These are phyloP conservation scores for Geotrichum europaeum DNA, from an alignment of 1,139 yeast genomes.

Conservation along the genomic window DNA sequence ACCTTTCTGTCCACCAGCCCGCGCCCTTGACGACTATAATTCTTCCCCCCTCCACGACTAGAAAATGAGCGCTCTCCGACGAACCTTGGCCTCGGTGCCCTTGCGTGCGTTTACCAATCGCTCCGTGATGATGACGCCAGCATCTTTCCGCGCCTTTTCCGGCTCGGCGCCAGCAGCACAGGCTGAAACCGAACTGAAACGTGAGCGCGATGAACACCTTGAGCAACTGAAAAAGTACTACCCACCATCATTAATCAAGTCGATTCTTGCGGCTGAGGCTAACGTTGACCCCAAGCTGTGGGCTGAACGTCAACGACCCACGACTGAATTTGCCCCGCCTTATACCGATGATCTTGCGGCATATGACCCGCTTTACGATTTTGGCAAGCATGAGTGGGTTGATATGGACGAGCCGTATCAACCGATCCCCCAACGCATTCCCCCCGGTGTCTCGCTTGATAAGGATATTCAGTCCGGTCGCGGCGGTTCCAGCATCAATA, in stretches of 20 bases:
- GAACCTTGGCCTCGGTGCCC: slow-evolving; percentile 7
- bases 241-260: slow-evolving; percentile 68
- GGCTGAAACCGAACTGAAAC: slow-evolving; percentile 12
- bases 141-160: slow-evolving; percentile 5
- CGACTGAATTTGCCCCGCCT: slow-evolving; percentile 51
- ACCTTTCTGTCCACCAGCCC: neutral
- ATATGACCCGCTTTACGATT: slow-evolving; percentile 55
- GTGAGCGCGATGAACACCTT: slow-evolving; percentile 43
- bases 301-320: slow-evolving; percentile 34
- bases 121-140: neutral
- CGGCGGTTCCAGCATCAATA: slow-evolving; percentile 42
- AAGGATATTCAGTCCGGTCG: slow-evolving; percentile 31
- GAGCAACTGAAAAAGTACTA: slow-evolving; percentile 63
- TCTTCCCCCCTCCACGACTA: neutral
- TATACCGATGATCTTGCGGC: slow-evolving; percentile 56
- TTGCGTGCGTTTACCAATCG: slow-evolving; percentile 1
- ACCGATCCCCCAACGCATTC: slow-evolving; percentile 40
- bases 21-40: neutral
- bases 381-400: slow-evolving; percentile 41
- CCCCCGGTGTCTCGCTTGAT: slow-evolving; percentile 37
- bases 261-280: slow-evolving; percentile 75
- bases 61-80: slow-evolving; percentile 10
- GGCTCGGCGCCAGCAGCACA: neutral
- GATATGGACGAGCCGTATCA: slow-evolving; percentile 42
- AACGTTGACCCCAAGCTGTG: slow-evolving; percentile 59